Conservation (phyloP, 257 asterid genomes). For the Primulina eburnea region DNA sequence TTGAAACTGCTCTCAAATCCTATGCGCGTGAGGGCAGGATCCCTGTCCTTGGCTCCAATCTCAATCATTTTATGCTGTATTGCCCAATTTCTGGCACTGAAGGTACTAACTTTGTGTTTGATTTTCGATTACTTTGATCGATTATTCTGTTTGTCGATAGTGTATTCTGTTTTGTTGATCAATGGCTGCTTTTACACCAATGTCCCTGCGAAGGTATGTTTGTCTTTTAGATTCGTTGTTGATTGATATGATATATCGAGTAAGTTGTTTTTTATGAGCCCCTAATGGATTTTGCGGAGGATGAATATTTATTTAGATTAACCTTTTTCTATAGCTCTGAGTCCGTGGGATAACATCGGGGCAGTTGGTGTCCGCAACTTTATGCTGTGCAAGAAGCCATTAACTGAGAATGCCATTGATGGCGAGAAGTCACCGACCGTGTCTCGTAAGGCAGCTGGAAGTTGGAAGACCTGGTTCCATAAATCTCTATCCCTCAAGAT, state of each 20-base stretch:
- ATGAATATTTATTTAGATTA: not conserved
- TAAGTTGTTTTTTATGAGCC: not conserved
- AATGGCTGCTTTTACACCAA: not conserved
- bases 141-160: not conserved
- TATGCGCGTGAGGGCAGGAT: slow-evolving; percentile 91
- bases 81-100: slow-evolving; percentile 67
- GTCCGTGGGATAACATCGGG: slow-evolving; percentile 55
- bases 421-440: slow-evolving; percentile 24
- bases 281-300: not conserved
- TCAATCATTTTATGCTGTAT: slow-evolving; percentile 61
- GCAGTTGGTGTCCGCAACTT: slow-evolving; percentile 52
- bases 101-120: slow-evolving; percentile 37
- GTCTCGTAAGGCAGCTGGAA: slow-evolving; percentile 32
- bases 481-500: slow-evolving; percentile 43
- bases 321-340: slow-evolving; percentile 33
- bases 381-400: slow-evolving; percentile 57
- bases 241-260: not conserved
- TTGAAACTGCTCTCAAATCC: slow-evolving; percentile 71
- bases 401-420: slow-evolving; percentile 25
- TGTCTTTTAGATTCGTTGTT: not conserved
- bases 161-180: not conserved
- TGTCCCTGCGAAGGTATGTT: not conserved
- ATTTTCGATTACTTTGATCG: not conserved
- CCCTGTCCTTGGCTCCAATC: slow-evolving; percentile 77
- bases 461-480: slow-evolving; percentile 52